A percentile compares a stretch with the other conserved stretches of the same genome.
These are phyloP conservation scores for Sporisorium sorghi DNA, from an alignment of 1,284 basidiomycete species.

Conservation along the genomic window DNA sequence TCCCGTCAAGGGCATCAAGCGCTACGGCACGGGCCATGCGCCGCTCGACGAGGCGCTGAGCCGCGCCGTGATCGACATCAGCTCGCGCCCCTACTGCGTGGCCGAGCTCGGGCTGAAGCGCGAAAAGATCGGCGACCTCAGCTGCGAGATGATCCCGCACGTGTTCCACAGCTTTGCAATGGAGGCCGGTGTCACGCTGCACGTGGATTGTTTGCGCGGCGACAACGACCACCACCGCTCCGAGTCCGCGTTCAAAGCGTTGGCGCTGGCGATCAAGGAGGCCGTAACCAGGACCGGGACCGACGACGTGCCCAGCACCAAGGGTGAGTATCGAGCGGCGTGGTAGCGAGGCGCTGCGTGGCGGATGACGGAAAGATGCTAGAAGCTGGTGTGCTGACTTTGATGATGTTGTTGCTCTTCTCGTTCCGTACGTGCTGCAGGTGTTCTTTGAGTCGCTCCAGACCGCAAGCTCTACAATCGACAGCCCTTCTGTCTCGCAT, in stretches of 20 bases:
- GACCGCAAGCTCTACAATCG: neutral
- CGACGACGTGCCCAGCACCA: conserved; percentile 94
- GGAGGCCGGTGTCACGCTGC: conserved; percentile 87
- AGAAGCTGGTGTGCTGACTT: neutral
- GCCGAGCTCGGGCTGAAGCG: conserved; percentile 82
- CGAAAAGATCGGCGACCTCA: conserved; percentile 94
- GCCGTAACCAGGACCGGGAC: conserved; percentile 90
- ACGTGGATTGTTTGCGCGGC: conserved; percentile 92
- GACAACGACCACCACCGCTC: conserved; percentile 98
- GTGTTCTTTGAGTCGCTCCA: conserved; percentile 1
- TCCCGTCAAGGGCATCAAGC: conserved; percentile 89
- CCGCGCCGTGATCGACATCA: conserved; percentile 96
- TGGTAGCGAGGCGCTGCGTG: neutral
- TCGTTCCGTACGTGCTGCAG: neutral
- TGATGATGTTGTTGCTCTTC: neutral
- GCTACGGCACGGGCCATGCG: conserved; percentile 96
- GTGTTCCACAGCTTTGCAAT: conserved; percentile 93
- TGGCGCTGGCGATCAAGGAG: conserved; percentile 93
- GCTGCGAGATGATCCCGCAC: conserved; percentile 92
- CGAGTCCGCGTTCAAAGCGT: conserved; percentile 96
- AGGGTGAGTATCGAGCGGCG: conserved; percentile 75
- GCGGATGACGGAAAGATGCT: neutral
- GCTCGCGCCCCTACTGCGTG: conserved; percentile 93
- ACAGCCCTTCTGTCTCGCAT: neutral
- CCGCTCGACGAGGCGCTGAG: conserved; percentile 92